These are phyloP conservation scores for Neocatenulostroma microsporum DNA, from an alignment of 2,329 filamentous ascomycete species.

Conservation along the genomic window DNA sequence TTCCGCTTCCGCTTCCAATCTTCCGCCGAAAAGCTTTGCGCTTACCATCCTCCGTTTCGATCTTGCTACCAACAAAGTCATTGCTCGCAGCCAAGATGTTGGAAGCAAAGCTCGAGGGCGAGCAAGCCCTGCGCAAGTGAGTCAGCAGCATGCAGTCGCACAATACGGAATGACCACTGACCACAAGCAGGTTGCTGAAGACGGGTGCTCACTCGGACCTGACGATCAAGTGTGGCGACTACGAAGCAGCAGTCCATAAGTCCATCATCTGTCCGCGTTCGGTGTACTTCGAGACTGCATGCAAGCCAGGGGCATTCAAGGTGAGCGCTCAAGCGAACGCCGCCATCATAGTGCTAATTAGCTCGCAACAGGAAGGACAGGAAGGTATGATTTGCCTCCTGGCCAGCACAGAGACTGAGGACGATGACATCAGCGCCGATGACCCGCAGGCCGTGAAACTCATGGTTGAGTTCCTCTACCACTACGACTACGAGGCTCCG, in stretches of 20 bases:
- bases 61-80: too few relatives aligned
- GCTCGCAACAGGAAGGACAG: not conserved
- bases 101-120: too few relatives aligned
- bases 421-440: conserved; percentile 6
- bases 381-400: conserved; percentile 14
- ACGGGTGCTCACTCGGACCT: conserved; percentile 12
- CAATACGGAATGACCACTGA: too few relatives aligned
- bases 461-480: conserved; percentile 25
- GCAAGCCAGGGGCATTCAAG: conserved; percentile 7
- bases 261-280: conserved; percentile 17
- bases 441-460: conserved; percentile 17
- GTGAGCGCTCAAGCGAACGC: conserved; percentile 3
- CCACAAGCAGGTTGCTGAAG: too few relatives aligned
- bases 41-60: too few relatives aligned
- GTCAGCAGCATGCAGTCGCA: too few relatives aligned
- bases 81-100: too few relatives aligned
- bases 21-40: too few relatives aligned
- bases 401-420: conserved; percentile 8
- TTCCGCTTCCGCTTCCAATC: too few relatives aligned
- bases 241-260: conserved; percentile 16
- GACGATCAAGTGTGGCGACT: conserved; percentile 15
- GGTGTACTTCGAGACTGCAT: conserved; percentile 13
- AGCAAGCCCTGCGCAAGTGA: too few relatives aligned
- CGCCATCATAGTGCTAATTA: not conserved
- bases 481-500: conserved; percentile 32